Evolutionary conservation across 768 basidiomycete species (phyloP).

Genomic region (Auricularia auricula-judae): DNA sequence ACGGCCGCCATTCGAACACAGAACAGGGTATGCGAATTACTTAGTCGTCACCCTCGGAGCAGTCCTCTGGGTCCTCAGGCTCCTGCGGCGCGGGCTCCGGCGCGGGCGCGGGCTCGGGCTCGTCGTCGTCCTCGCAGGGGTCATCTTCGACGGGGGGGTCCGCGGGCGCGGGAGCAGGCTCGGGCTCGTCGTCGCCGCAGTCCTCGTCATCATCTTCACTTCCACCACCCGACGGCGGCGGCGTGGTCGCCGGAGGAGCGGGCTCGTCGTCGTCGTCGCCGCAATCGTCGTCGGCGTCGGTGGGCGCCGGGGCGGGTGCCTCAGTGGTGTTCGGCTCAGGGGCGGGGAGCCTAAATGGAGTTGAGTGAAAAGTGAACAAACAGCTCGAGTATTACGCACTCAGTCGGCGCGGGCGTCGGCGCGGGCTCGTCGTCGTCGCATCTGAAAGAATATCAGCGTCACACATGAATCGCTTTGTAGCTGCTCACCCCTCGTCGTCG

Average conservation of each 20-base stretch:
- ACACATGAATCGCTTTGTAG: too few relatives aligned
- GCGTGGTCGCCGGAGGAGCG: not conserved
- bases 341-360: not conserved
- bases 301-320: not conserved
- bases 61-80: not conserved
- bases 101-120: not conserved
- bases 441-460: not conserved
- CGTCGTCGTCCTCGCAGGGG: too few relatives aligned
- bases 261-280: not conserved
- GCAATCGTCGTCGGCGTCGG: not conserved
- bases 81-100: not conserved
- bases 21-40: not conserved
- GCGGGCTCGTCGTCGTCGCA: not conserved
- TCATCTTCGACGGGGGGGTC: too few relatives aligned
- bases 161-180: not conserved
- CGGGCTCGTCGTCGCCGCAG: not conserved
- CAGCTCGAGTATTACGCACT: too few relatives aligned
- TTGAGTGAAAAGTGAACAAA: too few relatives aligned
- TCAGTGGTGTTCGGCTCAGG: not conserved
- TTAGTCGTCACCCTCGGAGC: not conserved
- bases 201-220: not conserved
- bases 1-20: not conserved
- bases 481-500: too few relatives aligned
- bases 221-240: not conserved
- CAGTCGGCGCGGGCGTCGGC: not conserved